A percentile compares a stretch with the other conserved stretches of the same genome.
phyloP scores from a whole-genome alignment of 805 yeast species.

The Ogataea thermomethanolica region DNA sequence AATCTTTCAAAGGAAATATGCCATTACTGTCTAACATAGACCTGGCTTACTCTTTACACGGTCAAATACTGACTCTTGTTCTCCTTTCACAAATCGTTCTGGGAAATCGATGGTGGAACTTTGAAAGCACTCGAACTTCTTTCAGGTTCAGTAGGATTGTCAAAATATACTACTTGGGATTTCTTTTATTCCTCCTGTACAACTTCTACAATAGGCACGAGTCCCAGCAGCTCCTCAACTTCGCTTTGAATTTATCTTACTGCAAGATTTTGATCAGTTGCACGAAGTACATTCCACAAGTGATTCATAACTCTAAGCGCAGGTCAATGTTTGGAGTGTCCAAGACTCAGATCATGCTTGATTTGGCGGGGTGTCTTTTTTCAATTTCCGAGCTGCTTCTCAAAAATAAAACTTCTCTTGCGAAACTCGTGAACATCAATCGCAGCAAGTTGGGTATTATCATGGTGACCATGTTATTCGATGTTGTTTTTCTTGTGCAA shows the following conservation, averaged over 20 bases:
- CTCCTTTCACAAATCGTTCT: conserved; percentile 37
- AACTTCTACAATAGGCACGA: conserved; percentile 11
- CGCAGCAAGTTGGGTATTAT: conserved; percentile 44
- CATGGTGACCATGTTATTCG: conserved; percentile 34
- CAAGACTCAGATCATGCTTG: conserved; percentile 37
- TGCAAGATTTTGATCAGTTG: conserved; percentile 43
- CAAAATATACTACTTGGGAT: conserved; percentile 11
- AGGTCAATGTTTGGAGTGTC: conserved; percentile 46
- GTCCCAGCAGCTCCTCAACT: conserved; percentile 31
- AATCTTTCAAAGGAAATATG: conserved; percentile 30
- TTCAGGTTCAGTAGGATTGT: conserved; percentile 27
- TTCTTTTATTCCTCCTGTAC: conserved; percentile 14
- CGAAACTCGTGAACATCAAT: conserved; percentile 34
- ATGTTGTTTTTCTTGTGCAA: conserved; percentile 27
- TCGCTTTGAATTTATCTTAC: conserved; percentile 41
- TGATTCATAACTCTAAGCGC: conserved; percentile 38
- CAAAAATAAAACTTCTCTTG: conserved; percentile 31
- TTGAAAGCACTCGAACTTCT: conserved; percentile 27
- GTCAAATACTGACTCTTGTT: conserved; percentile 39
- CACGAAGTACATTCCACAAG: conserved; percentile 51
- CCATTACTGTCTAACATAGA: conserved; percentile 46
- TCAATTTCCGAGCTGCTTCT: conserved; percentile 38
- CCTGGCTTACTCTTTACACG: conserved; percentile 46
- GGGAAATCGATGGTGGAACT: conserved; percentile 35
- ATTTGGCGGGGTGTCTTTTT: conserved; percentile 41